Evolutionary conservation across 768 basidiomycete genomes (phyloP).

Genomic region (Leucosporidium creatinivorum): DNA sequence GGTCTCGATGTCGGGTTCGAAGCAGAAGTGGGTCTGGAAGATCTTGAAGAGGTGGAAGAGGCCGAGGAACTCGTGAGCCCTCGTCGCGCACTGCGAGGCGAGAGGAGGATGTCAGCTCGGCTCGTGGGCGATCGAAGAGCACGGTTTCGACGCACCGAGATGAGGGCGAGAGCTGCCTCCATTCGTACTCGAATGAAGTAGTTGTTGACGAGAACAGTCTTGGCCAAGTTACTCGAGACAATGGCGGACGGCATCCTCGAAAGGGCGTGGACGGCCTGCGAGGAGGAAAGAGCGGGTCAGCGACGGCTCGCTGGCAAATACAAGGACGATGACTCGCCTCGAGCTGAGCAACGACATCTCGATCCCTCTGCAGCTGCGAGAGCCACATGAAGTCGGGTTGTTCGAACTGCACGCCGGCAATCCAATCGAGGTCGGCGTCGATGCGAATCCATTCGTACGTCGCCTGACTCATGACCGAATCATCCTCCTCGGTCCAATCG

Average conservation of each 20-base stretch:
- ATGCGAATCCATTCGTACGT: conserved; percentile 99
- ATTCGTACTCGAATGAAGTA: conserved; percentile 94
- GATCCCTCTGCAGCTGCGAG: conserved; percentile 84
- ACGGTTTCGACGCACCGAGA: conserved; percentile 12
- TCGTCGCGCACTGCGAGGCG: conserved; percentile 64
- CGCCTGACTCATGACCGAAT: conserved; percentile 72
- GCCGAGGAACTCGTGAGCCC: conserved; percentile 75
- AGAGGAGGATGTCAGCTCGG: not conserved
- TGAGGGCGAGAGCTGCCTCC: conserved; percentile 78
- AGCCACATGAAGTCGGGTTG: conserved; percentile 99
- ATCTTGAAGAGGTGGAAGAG: conserved; percentile 94
- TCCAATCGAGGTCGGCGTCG: conserved; percentile 99
- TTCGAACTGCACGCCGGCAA: conserved; percentile 81
- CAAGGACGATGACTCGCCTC: conserved; percentile 57
- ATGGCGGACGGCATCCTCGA: conserved; percentile 49
- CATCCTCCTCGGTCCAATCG: conserved; percentile 97
- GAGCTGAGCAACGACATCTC: conserved; percentile 93
- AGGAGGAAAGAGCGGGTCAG: not conserved
- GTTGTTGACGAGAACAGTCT: conserved; percentile 86
- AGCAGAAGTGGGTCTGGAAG: conserved; percentile 78
- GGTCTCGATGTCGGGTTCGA: conserved; percentile 51
- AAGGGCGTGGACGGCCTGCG: conserved; percentile 81
- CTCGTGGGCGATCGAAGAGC: not conserved
- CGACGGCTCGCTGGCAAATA: not conserved
- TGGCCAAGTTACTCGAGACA: conserved; percentile 83